A percentile compares a stretch with the other conserved stretches of the same genome.
Conservation (phyloP, 164 flowering plant genomes). For the Paratinospora sagittata region DNA sequence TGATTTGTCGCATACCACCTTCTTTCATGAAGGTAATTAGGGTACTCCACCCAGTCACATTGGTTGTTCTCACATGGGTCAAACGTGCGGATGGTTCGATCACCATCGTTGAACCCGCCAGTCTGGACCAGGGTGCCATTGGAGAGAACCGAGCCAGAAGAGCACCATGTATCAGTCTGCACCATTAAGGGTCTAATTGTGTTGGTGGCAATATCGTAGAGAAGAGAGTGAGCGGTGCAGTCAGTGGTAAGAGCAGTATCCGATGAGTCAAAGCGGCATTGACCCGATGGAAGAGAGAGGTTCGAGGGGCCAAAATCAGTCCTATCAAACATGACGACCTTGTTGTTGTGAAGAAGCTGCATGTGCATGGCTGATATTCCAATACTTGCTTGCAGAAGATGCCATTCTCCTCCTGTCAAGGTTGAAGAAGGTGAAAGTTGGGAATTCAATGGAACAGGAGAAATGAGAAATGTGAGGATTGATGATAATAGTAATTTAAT, state of each 20-base stretch:
- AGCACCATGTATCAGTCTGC: conserved; percentile 79
- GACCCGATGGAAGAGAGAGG: conserved; percentile 42
- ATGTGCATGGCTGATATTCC: conserved; percentile 87
- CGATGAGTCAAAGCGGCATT: conserved; percentile 33
- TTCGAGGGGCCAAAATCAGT: conserved; percentile 70
- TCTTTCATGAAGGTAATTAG: conserved; percentile 22
- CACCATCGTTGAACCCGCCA: conserved; percentile 72
- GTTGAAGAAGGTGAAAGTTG: neutral
- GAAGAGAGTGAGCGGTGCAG: conserved; percentile 82
- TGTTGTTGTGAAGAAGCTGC: conserved; percentile 50
- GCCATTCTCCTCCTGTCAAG: conserved; percentile 20
- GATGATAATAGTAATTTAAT: neutral
- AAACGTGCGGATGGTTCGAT: conserved; percentile 43
- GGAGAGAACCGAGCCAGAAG: conserved; percentile 61
- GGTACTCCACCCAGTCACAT: conserved; percentile 72
- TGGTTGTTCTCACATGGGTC: conserved; percentile 27
- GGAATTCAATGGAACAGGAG: neutral
- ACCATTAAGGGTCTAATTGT: conserved; percentile 58
- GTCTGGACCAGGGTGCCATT: conserved; percentile 63
- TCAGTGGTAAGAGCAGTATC: conserved; percentile 30
- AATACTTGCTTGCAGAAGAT: conserved; percentile 23
- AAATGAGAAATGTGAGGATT: neutral
- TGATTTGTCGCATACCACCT: conserved; percentile 79
- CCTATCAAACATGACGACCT: conserved; percentile 61
- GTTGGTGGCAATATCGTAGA: conserved; percentile 51